phyloP scores from a whole-genome alignment of 768 basidiomycete species.

The Rhizopogon sp. region DNA sequence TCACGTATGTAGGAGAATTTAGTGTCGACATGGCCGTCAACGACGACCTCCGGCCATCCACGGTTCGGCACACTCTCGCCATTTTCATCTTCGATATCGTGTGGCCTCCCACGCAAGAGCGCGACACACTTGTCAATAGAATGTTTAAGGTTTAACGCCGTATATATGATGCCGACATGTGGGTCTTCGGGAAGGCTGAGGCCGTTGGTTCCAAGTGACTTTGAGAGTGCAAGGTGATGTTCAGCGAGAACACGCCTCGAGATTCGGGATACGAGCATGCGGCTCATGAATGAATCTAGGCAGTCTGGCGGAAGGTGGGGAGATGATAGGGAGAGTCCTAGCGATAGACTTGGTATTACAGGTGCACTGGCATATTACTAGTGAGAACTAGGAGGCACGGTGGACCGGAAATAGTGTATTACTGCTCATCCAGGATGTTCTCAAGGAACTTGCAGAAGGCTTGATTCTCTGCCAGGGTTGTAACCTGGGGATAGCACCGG shows the following conservation, averaged over 20 bases:
- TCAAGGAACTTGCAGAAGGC: constrained; percentile 71
- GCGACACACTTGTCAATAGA: constrained; percentile 67
- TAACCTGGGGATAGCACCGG: constrained; percentile 69
- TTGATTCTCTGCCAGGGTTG: constrained; percentile 68
- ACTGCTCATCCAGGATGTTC: constrained; percentile 73
- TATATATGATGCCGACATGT: constrained; percentile 84
- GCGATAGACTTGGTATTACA: constrained; percentile 76
- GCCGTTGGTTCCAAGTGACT: constrained; percentile 36
- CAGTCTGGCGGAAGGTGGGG: constrained; percentile 72
- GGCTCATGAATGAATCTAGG: constrained; percentile 82
- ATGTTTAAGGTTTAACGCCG: constrained; percentile 61
- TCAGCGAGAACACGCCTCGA: constrained; percentile 85
- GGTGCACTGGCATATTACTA: constrained; percentile 43
- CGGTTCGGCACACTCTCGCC: constrained; percentile 22
- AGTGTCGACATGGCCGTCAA: constrained; percentile 70
- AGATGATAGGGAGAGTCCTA: constrained; percentile 83
- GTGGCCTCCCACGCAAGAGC: constrained; percentile 47
- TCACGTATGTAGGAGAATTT: constrained; percentile 82
- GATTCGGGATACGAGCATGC: constrained; percentile 89
- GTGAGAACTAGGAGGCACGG: not conserved
- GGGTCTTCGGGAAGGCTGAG: constrained; percentile 38
- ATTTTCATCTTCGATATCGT: constrained; percentile 36
- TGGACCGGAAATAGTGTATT: not conserved
- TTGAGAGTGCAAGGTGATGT: constrained; percentile 82
- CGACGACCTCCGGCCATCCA: constrained; percentile 56